phyloP scores from a whole-genome alignment of 768 basidiomycete genomes.

The Lepiota brunneoincarnata region DNA sequence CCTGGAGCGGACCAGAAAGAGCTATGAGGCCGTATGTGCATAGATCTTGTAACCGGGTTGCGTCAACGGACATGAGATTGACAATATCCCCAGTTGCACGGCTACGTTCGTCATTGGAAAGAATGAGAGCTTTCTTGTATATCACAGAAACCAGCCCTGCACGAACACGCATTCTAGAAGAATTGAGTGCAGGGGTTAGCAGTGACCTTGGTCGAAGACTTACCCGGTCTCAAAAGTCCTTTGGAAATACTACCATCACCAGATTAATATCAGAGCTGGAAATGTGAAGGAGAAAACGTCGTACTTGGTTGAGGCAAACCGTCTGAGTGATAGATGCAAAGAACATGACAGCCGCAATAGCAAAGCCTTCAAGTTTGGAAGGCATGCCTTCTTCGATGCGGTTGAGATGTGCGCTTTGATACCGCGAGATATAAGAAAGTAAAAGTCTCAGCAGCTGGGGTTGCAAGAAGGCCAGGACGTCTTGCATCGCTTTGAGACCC shows the following conservation, averaged over 20 bases:
- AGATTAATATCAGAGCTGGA: neutral
- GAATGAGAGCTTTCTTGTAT: constrained; percentile 81
- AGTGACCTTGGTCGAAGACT: neutral
- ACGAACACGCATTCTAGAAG: constrained; percentile 79
- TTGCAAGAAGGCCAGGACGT: constrained; percentile 78
- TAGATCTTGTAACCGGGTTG: constrained; percentile 74
- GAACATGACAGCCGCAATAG: constrained; percentile 80
- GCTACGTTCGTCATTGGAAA: constrained; percentile 82
- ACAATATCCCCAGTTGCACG: constrained; percentile 90
- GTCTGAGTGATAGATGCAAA: constrained; percentile 76
- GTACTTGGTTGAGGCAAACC: constrained; percentile 73
- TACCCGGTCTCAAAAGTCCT: constrained; percentile 71
- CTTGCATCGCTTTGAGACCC: constrained; percentile 73
- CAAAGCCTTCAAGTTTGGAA: constrained; percentile 62
- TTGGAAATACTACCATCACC: constrained; percentile 73
- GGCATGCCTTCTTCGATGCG: constrained; percentile 24
- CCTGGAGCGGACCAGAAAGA: constrained; percentile 85
- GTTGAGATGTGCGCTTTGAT: constrained; percentile 52
- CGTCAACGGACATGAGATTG: constrained; percentile 90
- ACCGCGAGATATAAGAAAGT: constrained; percentile 77
- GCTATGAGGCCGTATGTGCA: constrained; percentile 83
- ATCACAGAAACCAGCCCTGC: constrained; percentile 84
- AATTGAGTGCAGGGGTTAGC: neutral
- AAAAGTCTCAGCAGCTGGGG: constrained; percentile 83
- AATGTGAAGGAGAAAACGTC: neutral